Conservation (phyloP, 345 rosid species). For the Salix udensis region DNA sequence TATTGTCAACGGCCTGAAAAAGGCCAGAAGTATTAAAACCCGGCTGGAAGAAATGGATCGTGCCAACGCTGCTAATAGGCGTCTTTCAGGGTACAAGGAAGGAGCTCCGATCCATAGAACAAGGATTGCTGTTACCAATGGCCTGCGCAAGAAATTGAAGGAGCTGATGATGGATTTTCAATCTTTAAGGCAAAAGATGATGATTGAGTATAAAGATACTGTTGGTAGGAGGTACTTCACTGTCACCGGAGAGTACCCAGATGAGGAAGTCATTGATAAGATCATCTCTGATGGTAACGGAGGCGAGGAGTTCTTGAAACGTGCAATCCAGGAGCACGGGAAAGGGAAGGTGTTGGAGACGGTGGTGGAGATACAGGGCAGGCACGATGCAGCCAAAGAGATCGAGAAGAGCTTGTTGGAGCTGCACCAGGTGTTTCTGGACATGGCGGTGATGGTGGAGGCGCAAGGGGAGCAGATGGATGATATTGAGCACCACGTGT, state of each 20-base stretch:
- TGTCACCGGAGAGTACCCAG: constrained; percentile 79
- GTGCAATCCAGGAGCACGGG: constrained; percentile 91
- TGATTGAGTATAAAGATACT: constrained; percentile 86
- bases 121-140: constrained; percentile 73
- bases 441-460: constrained; percentile 97
- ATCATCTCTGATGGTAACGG: constrained; percentile 63
- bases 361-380: constrained; percentile 85
- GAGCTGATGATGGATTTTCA: constrained; percentile 98
- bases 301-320: constrained; percentile 63
- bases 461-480: constrained; percentile 92
- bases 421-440: constrained; percentile 90
- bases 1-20: constrained; percentile 56
- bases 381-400: constrained; percentile 84
- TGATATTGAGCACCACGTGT: constrained; percentile 84
- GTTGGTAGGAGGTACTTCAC: constrained; percentile 89
- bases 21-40: constrained; percentile 54
- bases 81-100: constrained; percentile 72
- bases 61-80: constrained; percentile 69
- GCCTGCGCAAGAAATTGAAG: constrained; percentile 70
- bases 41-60: constrained; percentile 86
- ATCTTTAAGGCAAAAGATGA: constrained; percentile 78
- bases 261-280: constrained; percentile 82
- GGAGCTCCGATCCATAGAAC: constrained; percentile 79
- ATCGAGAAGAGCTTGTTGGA: constrained; percentile 88
- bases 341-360: constrained; percentile 85